phyloP scores from a whole-genome alignment of 1,284 basidiomycete species.

The Sporisorium sorghi region DNA sequence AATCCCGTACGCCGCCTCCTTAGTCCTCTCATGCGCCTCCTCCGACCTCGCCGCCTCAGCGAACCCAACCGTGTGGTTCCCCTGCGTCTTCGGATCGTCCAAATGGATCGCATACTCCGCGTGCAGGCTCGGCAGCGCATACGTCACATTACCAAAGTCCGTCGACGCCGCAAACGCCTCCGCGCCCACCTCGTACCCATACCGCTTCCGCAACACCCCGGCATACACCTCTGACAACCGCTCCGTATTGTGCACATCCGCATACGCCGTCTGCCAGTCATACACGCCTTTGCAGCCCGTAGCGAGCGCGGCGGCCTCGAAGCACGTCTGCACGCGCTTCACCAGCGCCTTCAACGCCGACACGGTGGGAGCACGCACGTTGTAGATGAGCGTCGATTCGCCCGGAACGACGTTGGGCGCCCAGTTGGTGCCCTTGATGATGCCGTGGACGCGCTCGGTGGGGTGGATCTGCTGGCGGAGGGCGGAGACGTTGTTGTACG shows the following conservation, averaged over 20 bases:
- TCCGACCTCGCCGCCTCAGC: slow-evolving; percentile 53
- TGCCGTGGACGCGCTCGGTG: slow-evolving; percentile 71
- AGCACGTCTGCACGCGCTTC: slow-evolving; percentile 75
- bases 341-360: slow-evolving; percentile 73
- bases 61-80: slow-evolving; percentile 68
- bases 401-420: slow-evolving; percentile 78
- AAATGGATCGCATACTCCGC: slow-evolving; percentile 68
- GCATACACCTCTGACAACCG: slow-evolving; percentile 54
- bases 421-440: slow-evolving; percentile 68
- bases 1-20: slow-evolving; percentile 69
- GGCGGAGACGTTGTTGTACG: slow-evolving; percentile 80
- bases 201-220: slow-evolving; percentile 65
- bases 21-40: slow-evolving; percentile 63
- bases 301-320: slow-evolving; percentile 80
- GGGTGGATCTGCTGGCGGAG: slow-evolving; percentile 81
- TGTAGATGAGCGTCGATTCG: slow-evolving; percentile 78
- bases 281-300: slow-evolving; percentile 77
- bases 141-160: slow-evolving; percentile 70
- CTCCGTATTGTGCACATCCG: slow-evolving; percentile 65
- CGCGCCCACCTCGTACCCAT: slow-evolving; percentile 45
- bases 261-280: slow-evolving; percentile 60
- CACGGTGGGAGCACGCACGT: slow-evolving; percentile 76
- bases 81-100: slow-evolving; percentile 53
- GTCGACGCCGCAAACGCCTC: slow-evolving; percentile 55
- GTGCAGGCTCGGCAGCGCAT: slow-evolving; percentile 68